phyloP scores from a whole-genome alignment of 768 basidiomycete genomes.

The Boletus vermiculosoides region DNA sequence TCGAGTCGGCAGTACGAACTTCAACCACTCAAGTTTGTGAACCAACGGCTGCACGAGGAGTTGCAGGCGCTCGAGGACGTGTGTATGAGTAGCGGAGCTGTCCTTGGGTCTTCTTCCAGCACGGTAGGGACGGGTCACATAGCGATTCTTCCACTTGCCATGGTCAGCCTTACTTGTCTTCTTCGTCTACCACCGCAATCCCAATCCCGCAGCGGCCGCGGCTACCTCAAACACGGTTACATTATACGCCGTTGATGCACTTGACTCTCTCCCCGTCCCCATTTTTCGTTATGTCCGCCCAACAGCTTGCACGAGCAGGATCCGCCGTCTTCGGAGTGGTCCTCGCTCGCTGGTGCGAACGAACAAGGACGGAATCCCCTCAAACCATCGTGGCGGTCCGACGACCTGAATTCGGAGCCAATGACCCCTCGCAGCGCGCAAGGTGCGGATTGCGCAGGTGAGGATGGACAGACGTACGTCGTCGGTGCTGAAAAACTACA shows the following conservation, averaged over 20 bases:
- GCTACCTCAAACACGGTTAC: neutral
- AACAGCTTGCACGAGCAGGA: constrained; percentile 20
- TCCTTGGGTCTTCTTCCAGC: neutral
- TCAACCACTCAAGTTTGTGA: constrained; percentile 75
- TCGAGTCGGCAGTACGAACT: constrained; percentile 95
- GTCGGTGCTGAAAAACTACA: neutral
- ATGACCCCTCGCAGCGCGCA: neutral
- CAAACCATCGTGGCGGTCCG: constrained; percentile 30
- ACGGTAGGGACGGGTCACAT: neutral
- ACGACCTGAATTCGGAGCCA: constrained; percentile 6
- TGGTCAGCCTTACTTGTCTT: neutral
- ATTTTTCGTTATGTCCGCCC: neutral
- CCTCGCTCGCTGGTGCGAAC: constrained; percentile 30
- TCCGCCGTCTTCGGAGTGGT: constrained; percentile 26
- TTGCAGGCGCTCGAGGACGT: constrained; percentile 41
- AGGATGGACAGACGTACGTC: neutral
- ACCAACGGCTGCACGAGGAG: constrained; percentile 64
- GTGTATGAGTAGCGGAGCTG: neutral
- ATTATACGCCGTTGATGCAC: constrained; percentile 7
- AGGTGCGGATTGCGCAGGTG: neutral
- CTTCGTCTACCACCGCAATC: neutral
- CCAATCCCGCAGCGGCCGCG: constrained; percentile 2
- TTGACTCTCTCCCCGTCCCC: constrained; percentile 1
- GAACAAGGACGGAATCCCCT: constrained; percentile 18
- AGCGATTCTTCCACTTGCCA: too few relatives aligned